Conservation (phyloP, 2,329 filamentous ascomycete genomes). For the Orbilia blumenaviensis region DNA sequence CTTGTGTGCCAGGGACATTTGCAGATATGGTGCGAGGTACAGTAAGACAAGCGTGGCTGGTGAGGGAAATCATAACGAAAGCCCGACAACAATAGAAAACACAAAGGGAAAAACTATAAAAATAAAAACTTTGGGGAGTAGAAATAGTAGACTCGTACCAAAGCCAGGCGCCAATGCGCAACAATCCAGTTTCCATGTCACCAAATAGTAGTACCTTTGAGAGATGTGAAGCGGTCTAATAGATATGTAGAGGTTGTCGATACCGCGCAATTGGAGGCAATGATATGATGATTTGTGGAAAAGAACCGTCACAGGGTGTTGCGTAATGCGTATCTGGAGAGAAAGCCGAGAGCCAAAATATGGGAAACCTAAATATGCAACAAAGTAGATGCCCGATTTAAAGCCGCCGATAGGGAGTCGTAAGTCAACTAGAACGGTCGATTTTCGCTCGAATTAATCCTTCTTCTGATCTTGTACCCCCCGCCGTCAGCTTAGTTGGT, state of each 20-base stretch:
- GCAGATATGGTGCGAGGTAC: constrained; percentile 38
- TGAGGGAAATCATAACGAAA: constrained; percentile 45
- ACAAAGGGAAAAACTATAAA: not conserved
- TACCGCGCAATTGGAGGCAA: constrained; percentile 30
- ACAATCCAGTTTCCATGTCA: constrained; percentile 54
- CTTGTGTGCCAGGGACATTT: constrained; percentile 51
- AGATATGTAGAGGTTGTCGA: constrained; percentile 24
- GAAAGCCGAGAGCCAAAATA: constrained; percentile 29
- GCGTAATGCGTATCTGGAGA: constrained; percentile 40
- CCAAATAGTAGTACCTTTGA: constrained; percentile 26
- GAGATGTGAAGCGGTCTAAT: constrained; percentile 17
- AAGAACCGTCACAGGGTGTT: constrained; percentile 18
- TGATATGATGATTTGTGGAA: constrained; percentile 8
- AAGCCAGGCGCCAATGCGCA: constrained; percentile 53
- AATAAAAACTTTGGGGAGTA: not conserved
- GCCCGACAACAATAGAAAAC: not conserved
- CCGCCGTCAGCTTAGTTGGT: constrained; percentile 17
- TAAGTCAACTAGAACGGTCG: constrained; percentile 23
- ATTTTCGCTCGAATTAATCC: constrained; percentile 7
- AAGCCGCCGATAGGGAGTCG: constrained; percentile 27
- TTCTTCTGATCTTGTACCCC: constrained; percentile 3
- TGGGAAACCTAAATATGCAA: constrained; percentile 37
- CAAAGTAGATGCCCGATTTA: constrained; percentile 29
- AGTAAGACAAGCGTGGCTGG: constrained; percentile 53
- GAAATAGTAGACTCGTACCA: constrained; percentile 40